Percentiles rank a stretch among this genome's conserved stretches.
Conservation (phyloP, 345 rosid genomes). For the Reutealis trisperma region DNA sequence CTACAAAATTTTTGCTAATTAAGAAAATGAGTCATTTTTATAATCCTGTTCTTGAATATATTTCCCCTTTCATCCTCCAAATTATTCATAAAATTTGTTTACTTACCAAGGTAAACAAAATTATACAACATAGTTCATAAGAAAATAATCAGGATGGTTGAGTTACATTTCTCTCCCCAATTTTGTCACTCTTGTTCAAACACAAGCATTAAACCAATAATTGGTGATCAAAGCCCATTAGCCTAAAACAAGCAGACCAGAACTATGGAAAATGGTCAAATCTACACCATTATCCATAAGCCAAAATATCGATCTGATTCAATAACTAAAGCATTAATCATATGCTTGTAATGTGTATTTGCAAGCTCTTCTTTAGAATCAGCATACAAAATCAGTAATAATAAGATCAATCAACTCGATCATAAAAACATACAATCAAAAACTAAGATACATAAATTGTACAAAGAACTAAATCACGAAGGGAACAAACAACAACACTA, state of each 20-base stretch:
- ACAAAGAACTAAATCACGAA: not conserved
- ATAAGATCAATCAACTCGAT: not conserved
- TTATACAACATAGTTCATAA: not conserved
- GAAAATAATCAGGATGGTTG: not conserved
- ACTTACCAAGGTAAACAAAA: not conserved
- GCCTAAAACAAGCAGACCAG: not conserved
- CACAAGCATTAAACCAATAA: not conserved
- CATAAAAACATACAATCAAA: not conserved
- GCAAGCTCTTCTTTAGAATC: not conserved
- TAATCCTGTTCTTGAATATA: not conserved
- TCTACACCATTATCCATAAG: not conserved
- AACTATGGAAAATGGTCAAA: not conserved
- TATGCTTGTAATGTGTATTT: not conserved
- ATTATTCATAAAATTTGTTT: not conserved
- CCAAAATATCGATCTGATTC: not conserved
- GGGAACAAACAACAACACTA: not conserved
- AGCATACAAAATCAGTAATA: not conserved
- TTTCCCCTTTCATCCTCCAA: not conserved
- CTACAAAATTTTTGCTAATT: not conserved
- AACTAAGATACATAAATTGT: not conserved
- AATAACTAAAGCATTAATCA: conserved; percentile 1
- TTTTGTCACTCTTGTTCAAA: not conserved
- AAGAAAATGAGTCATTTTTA: not conserved
- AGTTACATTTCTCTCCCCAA: not conserved
- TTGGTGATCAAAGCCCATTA: not conserved